Conservation (phyloP, 805 yeast genomes). For the Metschnikowia peoriensis region DNA sequence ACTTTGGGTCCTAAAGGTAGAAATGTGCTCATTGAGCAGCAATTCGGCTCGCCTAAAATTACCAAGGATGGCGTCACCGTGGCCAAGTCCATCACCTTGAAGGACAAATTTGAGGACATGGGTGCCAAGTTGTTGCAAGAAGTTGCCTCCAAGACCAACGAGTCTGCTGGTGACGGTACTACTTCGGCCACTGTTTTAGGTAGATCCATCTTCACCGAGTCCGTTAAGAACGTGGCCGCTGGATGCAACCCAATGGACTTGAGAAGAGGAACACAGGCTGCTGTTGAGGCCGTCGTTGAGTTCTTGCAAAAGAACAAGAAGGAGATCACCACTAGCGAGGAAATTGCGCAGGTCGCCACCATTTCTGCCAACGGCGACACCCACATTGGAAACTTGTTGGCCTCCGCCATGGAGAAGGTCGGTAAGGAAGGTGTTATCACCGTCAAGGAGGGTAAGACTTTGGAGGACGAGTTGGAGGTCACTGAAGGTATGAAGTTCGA, state of each 20-base stretch:
- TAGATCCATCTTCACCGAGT: conserved; percentile 90
- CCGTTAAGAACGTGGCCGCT: conserved; percentile 95
- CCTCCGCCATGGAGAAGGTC: conserved; percentile 96
- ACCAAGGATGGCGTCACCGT: conserved; percentile 99
- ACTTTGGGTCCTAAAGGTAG: conserved; percentile 98
- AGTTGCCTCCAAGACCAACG: conserved; percentile 96
- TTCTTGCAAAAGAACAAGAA: conserved; percentile 82
- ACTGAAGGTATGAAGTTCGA: conserved; percentile 98
- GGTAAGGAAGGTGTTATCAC: conserved; percentile 99
- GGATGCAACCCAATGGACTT: conserved; percentile 99
- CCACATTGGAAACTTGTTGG: conserved; percentile 87
- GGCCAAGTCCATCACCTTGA: conserved; percentile 76
- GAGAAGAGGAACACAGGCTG: conserved; percentile 96
- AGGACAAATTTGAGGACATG: conserved; percentile 92
- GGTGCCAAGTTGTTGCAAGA: conserved; percentile 96
- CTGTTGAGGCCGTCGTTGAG: conserved; percentile 88
- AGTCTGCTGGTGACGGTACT: conserved; percentile 98
- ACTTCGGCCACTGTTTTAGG: conserved; percentile 97
- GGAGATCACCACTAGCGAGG: conserved; percentile 90
- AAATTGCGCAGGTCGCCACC: conserved; percentile 97
- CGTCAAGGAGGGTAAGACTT: conserved; percentile 94
- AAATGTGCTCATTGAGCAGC: conserved; percentile 94
- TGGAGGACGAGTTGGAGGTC: conserved; percentile 94
- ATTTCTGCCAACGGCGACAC: conserved; percentile 95
- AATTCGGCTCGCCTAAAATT: conserved; percentile 95